Evolutionary conservation across 164 flowering plant species (phyloP).

Genomic region (Saururus chinensis): DNA sequence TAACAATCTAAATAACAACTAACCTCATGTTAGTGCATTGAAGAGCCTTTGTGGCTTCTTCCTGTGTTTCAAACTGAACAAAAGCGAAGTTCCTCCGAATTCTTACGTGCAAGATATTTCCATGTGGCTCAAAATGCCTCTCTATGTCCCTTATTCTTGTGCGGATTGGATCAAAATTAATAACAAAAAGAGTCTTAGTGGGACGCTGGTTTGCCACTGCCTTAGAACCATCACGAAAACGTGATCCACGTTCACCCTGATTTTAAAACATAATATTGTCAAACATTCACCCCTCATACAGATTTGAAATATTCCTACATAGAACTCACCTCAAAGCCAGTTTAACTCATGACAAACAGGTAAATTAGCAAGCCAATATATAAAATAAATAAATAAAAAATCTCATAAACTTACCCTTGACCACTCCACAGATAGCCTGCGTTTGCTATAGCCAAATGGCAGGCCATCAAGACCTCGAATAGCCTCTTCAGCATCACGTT

Average conservation of each 20-base stretch:
- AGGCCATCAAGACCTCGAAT: slow-evolving; percentile 61
- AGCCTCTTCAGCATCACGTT: slow-evolving; percentile 92
- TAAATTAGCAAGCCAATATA: neutral
- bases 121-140: slow-evolving; percentile 79
- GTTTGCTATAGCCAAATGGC: slow-evolving; percentile 74
- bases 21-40: slow-evolving; percentile 86
- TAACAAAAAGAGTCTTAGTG: slow-evolving; percentile 81
- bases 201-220: slow-evolving; percentile 59
- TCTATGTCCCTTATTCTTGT: slow-evolving; percentile 69
- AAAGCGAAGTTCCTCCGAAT: slow-evolving; percentile 86
- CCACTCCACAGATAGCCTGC: slow-evolving; percentile 87
- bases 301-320: too few species aligned
- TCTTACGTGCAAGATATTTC: slow-evolving; percentile 61
- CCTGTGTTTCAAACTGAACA: slow-evolving; percentile 85
- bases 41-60: slow-evolving; percentile 89
- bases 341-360: too few species aligned
- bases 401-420: slow-evolving; percentile 40
- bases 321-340: neutral
- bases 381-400: too few species aligned
- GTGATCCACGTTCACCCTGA: slow-evolving; percentile 39
- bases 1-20: neutral
- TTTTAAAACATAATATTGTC: neutral
- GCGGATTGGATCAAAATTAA: slow-evolving; percentile 71
- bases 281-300: neutral
- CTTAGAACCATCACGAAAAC: slow-evolving; percentile 49